Evolutionary conservation across 1,139 yeast species (phyloP).

Genomic region (Chernovozyma aurita): DNA sequence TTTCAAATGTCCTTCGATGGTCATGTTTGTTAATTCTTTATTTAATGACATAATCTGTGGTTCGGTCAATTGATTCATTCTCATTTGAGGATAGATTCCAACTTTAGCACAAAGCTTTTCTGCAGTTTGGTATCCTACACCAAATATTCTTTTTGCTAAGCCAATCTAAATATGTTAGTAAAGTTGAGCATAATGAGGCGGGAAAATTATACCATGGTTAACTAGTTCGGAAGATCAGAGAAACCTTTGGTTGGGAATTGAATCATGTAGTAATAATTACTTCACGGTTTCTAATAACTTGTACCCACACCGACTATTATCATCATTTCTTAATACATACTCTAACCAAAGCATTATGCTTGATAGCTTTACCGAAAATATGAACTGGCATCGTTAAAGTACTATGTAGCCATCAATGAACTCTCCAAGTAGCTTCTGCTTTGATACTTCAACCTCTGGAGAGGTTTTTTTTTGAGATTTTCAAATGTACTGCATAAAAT

Average conservation of each 20-base stretch:
- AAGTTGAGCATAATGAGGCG: too few species aligned
- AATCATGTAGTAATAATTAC: too few species aligned
- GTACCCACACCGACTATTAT: too few species aligned
- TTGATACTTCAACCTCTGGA: too few species aligned
- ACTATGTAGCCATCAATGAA: too few species aligned
- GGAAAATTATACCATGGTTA: too few species aligned
- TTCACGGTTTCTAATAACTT: too few species aligned
- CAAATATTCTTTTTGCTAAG: constrained; percentile 76
- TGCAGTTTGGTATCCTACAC: constrained; percentile 76
- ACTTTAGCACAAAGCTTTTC: constrained; percentile 77
- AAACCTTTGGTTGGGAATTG: too few species aligned
- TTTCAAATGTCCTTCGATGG: constrained; percentile 81
- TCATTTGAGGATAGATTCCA: constrained; percentile 89
- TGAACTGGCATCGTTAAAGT: constrained; percentile 61
- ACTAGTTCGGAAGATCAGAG: too few species aligned
- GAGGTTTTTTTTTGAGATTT: too few species aligned
- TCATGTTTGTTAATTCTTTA: constrained; percentile 77
- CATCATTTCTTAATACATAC: constrained; percentile 33
- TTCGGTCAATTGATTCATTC: constrained; percentile 89
- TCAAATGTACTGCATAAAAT: too few species aligned
- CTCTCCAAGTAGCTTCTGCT: too few species aligned
- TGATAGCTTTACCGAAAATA: constrained; percentile 69
- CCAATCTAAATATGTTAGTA: constrained; percentile 52
- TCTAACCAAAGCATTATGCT: constrained; percentile 42
- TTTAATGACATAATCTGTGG: constrained; percentile 82